A percentile compares a stretch with the other conserved stretches of the same genome.
These are phyloP conservation scores for Fusarium chlamydosporum DNA, from an alignment of 2,329 filamentous ascomycete genomes.

Conservation along the genomic window DNA sequence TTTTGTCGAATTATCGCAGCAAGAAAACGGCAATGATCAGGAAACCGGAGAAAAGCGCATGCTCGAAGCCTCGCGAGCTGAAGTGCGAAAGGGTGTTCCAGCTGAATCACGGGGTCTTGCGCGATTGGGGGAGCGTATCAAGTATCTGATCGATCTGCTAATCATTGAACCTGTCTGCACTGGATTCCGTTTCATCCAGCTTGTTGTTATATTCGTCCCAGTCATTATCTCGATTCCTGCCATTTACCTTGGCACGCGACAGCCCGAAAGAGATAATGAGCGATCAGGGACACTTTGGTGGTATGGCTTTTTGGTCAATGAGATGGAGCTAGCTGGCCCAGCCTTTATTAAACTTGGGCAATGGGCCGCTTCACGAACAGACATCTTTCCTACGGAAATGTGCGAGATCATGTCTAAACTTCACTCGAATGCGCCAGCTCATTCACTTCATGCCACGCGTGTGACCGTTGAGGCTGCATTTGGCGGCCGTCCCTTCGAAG, in stretches of 20 bases:
- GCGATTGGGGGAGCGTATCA: constrained; percentile 70
- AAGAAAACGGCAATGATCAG: constrained; percentile 63
- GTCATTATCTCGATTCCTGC: constrained; percentile 84
- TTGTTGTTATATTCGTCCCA: constrained; percentile 90
- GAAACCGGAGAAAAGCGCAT: constrained; percentile 87
- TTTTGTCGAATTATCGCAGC: constrained; percentile 71
- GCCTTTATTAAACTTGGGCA: constrained; percentile 99
- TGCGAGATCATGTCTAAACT: constrained; percentile 94
- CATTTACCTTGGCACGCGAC: constrained; percentile 81
- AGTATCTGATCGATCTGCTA: constrained; percentile 78
- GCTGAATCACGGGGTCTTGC: constrained; percentile 72
- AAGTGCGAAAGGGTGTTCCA: constrained; percentile 78
- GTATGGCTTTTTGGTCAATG: constrained; percentile 87
- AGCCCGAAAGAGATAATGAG: constrained; percentile 77
- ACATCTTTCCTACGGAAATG: constrained; percentile 95
- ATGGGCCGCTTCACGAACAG: constrained; percentile 96
- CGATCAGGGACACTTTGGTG: constrained; percentile 90
- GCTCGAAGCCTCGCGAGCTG: constrained; percentile 83
- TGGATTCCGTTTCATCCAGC: constrained; percentile 86
- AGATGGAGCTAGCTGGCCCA: constrained; percentile 94
- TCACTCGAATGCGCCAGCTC: constrained; percentile 93
- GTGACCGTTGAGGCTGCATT: constrained; percentile 86
- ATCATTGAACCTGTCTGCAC: constrained; percentile 91
- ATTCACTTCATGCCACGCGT: constrained; percentile 85
- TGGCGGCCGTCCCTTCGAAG: constrained; percentile 81